Conservation (phyloP, 768 basidiomycete species). For the Solioccasus polychromus region DNA sequence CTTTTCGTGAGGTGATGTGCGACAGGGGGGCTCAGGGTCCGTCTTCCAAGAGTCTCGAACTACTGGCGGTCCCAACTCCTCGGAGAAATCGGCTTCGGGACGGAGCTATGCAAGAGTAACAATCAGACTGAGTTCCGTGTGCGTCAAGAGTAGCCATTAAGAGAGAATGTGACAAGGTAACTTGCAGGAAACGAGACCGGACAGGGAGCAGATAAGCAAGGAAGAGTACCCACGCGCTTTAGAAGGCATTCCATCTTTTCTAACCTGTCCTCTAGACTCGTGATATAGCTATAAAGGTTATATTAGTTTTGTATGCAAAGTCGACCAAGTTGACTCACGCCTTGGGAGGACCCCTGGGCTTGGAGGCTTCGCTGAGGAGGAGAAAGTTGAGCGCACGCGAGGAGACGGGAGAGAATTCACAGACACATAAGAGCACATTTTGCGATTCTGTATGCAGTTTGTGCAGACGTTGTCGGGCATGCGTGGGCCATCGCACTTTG, state of each 20-base stretch:
- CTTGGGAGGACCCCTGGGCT: slow-evolving; percentile 66
- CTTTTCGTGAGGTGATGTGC: slow-evolving; percentile 19
- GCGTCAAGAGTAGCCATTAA: background rate
- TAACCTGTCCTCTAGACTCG: slow-evolving; percentile 55
- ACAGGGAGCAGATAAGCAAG: background rate
- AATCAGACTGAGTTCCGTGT: slow-evolving; percentile 7
- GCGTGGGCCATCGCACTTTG: slow-evolving; percentile 58
- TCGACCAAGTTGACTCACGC: slow-evolving; percentile 42
- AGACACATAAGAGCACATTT: slow-evolving; percentile 59
- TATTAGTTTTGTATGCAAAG: background rate
- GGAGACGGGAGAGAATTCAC: slow-evolving; percentile 19
- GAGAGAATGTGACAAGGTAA: background rate
- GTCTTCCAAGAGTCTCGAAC: slow-evolving; percentile 63
- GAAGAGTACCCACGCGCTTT: slow-evolving; percentile 40
- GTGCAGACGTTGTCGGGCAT: slow-evolving; percentile 52
- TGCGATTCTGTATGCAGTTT: slow-evolving; percentile 51
- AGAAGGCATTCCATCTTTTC: slow-evolving; percentile 56
- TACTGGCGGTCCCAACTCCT: slow-evolving; percentile 61
- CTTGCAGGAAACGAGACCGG: background rate
- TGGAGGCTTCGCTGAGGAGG: slow-evolving; percentile 52
- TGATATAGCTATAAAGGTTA: slow-evolving; percentile 45
- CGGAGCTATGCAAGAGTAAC: slow-evolving; percentile 43
- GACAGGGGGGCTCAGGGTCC: slow-evolving; percentile 19
- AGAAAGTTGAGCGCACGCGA: slow-evolving; percentile 1
- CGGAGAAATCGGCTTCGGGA: slow-evolving; percentile 59